Evolutionary conservation across 805 yeast species (phyloP).

Genomic region (Candida loeiensis): DNA sequence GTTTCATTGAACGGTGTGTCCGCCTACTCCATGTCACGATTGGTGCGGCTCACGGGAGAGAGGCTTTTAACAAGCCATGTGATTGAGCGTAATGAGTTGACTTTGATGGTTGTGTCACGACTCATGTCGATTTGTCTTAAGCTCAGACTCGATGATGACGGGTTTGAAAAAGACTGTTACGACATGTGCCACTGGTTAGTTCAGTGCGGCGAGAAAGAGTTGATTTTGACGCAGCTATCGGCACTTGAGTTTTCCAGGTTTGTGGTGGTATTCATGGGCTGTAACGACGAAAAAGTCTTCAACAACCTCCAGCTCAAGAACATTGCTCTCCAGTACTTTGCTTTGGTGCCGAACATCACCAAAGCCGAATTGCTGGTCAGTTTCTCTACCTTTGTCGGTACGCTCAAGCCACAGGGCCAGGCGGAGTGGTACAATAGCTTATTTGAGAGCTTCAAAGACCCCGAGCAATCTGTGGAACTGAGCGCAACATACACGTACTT

Average conservation of each 20-base stretch:
- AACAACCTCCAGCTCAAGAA: constrained; percentile 11
- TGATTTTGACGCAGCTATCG: constrained; percentile 39
- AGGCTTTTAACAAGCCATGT: constrained; percentile 23
- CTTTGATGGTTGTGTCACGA: constrained; percentile 31
- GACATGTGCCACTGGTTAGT: constrained; percentile 49
- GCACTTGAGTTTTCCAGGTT: constrained; percentile 29
- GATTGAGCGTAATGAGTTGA: constrained; percentile 39
- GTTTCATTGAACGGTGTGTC: background rate
- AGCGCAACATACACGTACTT: constrained; percentile 38
- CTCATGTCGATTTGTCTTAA: constrained; percentile 23
- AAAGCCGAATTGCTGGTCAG: constrained; percentile 18
- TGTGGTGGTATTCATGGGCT: constrained; percentile 24
- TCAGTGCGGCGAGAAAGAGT: constrained; percentile 35
- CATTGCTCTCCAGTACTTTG: constrained; percentile 12
- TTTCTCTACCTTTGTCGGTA: constrained; percentile 12
- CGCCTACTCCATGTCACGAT: constrained; percentile 3
- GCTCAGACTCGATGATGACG: constrained; percentile 25
- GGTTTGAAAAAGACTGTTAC: constrained; percentile 37
- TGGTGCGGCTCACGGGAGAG: constrained; percentile 30
- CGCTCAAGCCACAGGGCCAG: constrained; percentile 13
- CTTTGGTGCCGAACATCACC: constrained; percentile 16
- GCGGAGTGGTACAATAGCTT: constrained; percentile 28
- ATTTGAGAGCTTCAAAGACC: constrained; percentile 25
- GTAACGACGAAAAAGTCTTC: constrained; percentile 25
- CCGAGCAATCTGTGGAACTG: constrained; percentile 37